phyloP scores from a whole-genome alignment of 1,284 basidiomycete species.

The Puccinia horiana region DNA sequence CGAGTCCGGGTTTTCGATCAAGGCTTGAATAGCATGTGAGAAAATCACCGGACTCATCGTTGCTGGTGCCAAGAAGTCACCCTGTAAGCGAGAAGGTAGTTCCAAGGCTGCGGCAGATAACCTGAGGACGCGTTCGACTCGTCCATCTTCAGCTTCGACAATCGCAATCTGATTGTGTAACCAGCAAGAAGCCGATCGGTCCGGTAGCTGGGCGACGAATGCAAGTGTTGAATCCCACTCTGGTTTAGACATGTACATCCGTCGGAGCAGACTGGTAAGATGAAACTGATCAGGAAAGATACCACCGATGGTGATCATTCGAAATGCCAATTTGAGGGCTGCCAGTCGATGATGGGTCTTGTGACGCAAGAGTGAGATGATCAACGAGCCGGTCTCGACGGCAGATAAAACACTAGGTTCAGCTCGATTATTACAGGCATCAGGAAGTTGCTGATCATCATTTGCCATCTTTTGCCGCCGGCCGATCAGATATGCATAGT shows the following conservation, averaged over 20 bases:
- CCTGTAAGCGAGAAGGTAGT: conserved; percentile 1
- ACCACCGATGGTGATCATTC: conserved; percentile 44
- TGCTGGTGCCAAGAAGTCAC: neutral
- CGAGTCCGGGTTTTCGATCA: neutral
- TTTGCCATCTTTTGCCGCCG: neutral
- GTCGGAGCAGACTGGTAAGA: conserved; percentile 22
- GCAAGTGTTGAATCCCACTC: conserved; percentile 44
- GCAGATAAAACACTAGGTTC: neutral
- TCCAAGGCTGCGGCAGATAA: conserved; percentile 21
- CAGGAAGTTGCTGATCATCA: neutral
- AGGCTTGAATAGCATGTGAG: conserved; percentile 38
- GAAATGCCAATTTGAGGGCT: conserved; percentile 40
- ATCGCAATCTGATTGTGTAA: conserved; percentile 25
- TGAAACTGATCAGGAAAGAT: conserved; percentile 34
- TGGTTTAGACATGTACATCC: conserved; percentile 45
- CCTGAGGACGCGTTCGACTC: conserved; percentile 22
- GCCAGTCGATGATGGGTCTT: conserved; percentile 36
- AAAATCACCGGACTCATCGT: conserved; percentile 16
- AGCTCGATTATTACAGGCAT: neutral
- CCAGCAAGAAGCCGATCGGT: conserved; percentile 22
- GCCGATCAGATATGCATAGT: conserved; percentile 42
- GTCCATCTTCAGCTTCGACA: conserved; percentile 43
- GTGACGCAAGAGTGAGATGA: conserved; percentile 43
- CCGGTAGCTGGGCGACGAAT: conserved; percentile 1
- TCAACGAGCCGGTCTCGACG: conserved; percentile 35